Evolutionary conservation across 768 basidiomycete genomes (phyloP).

Genomic region (Suillus discolor): DNA sequence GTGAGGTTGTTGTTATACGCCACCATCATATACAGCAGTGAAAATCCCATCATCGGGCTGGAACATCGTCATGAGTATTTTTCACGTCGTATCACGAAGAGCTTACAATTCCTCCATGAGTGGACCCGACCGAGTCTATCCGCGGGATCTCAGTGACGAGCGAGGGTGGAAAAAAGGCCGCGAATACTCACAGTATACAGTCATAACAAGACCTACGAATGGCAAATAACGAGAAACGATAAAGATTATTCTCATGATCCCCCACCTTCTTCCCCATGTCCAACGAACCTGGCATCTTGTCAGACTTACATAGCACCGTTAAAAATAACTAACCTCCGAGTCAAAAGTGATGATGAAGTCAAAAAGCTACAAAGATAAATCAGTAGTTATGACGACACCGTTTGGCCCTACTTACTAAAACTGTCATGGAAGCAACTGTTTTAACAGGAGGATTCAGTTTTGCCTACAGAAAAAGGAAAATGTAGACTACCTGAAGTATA

Average conservation of each 20-base stretch:
- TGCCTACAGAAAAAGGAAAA: background rate
- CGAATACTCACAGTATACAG: background rate
- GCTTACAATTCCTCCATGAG: background rate
- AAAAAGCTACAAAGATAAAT: background rate
- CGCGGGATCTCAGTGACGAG: background rate
- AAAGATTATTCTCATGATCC: background rate
- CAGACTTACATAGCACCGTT: background rate
- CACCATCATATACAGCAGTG: background rate
- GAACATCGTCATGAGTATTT: background rate
- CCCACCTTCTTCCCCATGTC: conserved; percentile 8
- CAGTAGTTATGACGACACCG: background rate
- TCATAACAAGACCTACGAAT: conserved; percentile 1
- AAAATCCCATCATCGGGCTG: background rate
- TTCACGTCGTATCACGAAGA: background rate
- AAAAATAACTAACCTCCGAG: conserved; percentile 3
- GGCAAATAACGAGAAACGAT: conserved; percentile 4
- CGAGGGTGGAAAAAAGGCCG: background rate
- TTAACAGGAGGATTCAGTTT: background rate
- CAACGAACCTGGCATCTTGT: conserved; percentile 5
- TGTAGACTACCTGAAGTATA: background rate
- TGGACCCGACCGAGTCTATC: background rate
- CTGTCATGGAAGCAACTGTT: background rate
- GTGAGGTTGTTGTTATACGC: background rate
- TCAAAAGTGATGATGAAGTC: conserved; percentile 11
- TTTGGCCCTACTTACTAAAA: background rate